Evolutionary conservation across 2,329 filamentous ascomycete species (phyloP), one percentile per base, ranked within the genome.

Genomic region (Triangularia setosa): DNA sequence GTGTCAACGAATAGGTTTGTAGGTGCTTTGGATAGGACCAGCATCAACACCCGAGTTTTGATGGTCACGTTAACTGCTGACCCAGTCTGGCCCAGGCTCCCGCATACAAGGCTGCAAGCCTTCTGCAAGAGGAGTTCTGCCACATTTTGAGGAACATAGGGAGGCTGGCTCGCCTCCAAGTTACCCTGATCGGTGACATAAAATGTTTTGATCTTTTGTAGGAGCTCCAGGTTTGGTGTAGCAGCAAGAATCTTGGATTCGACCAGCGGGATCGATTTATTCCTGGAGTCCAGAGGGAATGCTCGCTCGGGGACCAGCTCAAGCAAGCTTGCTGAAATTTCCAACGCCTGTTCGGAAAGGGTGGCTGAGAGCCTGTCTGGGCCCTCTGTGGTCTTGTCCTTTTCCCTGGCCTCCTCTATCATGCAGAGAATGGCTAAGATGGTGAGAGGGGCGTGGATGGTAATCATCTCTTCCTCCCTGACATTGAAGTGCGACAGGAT

Each of bases 391-490:
- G 62, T 60, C 27, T 68, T 69, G 7, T 75, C 69, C 64, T 74
- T 75, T 65, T 78, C 77, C 64, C 77, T 80, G 2, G 79, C 76
- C 63, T 89, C 80, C 72, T 87, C 79, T 52, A 89, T 77, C 85
- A 85, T 89, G 69, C 79, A 80, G 30, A 83, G 77, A 25, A 90
- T 80, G 3, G 88, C 86, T n/a, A 96, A 76, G 2, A 87, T 83
- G 61, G 90, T 84, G 27, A 96, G 77, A 33, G 94, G 94, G 28
- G 93, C 90, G 77, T 98, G 94, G 23, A 91, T 80, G 1, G 90
- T 86, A 16, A 96, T 77, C 94, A 99, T 98, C 73, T 99, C 96
- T 75, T 98, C 95, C 77, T 99, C 95, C 61, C 89, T 87, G 58
- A 98, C 85, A 75, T 97, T 98, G 81, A 99, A 99, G 70, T 94